Conservation (phyloP, 2,329 filamentous ascomycete genomes). For the Beauveria sp. region DNA sequence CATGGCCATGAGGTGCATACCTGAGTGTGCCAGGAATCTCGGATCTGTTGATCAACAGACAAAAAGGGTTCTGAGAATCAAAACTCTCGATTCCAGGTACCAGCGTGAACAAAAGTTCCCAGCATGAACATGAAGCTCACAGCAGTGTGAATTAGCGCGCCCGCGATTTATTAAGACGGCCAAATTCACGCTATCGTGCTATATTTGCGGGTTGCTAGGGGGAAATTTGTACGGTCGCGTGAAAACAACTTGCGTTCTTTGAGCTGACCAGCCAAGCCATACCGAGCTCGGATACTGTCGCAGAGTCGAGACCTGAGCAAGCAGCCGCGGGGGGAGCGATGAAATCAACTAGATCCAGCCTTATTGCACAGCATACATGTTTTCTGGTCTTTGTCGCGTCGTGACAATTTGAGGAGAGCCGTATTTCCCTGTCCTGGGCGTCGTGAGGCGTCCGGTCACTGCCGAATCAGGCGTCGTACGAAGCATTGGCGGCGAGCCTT, state of each 20-base stretch:
- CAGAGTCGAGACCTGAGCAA: neutral
- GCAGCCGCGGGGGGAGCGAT: neutral
- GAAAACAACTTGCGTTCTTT: neutral
- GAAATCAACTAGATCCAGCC: neutral
- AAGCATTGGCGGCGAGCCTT: no score
- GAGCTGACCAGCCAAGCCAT: neutral
- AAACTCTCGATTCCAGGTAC: neutral
- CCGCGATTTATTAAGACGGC: no score
- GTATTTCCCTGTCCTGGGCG: neutral
- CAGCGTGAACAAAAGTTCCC: slow-evolving; percentile 5
- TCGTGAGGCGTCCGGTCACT: neutral
- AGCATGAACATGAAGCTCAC: neutral
- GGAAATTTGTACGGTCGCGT: neutral
- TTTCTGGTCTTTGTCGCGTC: neutral
- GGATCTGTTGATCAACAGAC: neutral
- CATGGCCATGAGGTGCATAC: neutral
- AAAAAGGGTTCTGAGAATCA: neutral
- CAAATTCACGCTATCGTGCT: neutral
- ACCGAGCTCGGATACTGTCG: neutral
- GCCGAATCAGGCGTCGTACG: neutral
- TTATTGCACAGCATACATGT: neutral
- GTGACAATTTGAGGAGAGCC: neutral
- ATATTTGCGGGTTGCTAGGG: neutral
- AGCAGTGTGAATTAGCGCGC: neutral
- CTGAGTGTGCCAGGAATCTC: neutral